Percentiles rank a stretch among this genome's conserved stretches.
Evolutionary conservation across 257 asterid genomes (phyloP).

Genomic region (Fraxinus cuspidata): DNA sequence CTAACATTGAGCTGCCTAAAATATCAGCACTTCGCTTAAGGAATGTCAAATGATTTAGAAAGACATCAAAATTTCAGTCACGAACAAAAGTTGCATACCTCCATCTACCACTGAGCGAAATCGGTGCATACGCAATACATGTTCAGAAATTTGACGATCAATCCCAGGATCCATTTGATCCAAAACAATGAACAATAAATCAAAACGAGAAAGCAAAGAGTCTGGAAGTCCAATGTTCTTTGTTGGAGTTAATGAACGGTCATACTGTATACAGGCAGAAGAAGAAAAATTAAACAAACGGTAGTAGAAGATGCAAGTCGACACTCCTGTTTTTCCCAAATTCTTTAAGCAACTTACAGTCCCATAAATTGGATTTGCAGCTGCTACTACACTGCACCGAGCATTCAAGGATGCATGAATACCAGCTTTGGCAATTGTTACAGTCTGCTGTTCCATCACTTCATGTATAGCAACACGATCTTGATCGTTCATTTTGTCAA

Average conservation of each 20-base stretch:
- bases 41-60: background rate
- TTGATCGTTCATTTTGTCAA: constrained; percentile 97
- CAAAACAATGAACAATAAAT: constrained; percentile 88
- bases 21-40: constrained; percentile 20
- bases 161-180: constrained; percentile 98
- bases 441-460: constrained; percentile 99
- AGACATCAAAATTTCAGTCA: constrained; percentile 10
- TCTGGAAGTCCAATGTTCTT: constrained; percentile 98
- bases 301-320: constrained; percentile 1
- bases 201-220: constrained; percentile 97
- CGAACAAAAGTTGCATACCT: constrained; percentile 42
- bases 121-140: constrained; percentile 88
- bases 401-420: constrained; percentile 98
- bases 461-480: constrained; percentile 99
- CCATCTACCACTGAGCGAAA: constrained; percentile 73
- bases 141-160: constrained; percentile 91
- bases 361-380: constrained; percentile 99
- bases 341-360: constrained; percentile 62
- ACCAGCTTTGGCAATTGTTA: constrained; percentile 99
- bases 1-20: constrained; percentile 52
- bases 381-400: constrained; percentile 97
- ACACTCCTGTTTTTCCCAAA: background rate
- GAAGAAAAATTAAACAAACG: constrained; percentile 14
- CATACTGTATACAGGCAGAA: constrained; percentile 63
- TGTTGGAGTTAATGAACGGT: constrained; percentile 93